Conservation (phyloP, 1,284 basidiomycete genomes). For the Apiotrichum montevideense region DNA sequence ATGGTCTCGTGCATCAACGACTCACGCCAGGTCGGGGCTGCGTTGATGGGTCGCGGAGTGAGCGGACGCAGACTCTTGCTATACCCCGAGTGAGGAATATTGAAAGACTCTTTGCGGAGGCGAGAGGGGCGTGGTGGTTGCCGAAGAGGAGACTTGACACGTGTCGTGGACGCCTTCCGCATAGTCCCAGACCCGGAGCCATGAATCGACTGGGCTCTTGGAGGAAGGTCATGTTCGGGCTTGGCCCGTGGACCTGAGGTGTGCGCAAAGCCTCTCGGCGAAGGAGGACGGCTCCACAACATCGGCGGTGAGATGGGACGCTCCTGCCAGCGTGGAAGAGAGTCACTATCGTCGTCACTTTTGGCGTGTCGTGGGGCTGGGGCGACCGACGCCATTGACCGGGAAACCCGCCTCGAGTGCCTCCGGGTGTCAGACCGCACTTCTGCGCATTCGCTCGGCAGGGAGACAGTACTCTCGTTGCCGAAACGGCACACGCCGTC, state of each 20-base stretch:
- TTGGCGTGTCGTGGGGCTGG: slow-evolving; percentile 1
- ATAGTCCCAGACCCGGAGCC: slow-evolving; percentile 2
- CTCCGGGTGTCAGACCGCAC: neutral
- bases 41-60: neutral
- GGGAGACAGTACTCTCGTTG: slow-evolving; percentile 5
- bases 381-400: slow-evolving; percentile 8
- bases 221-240: neutral
- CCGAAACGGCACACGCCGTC: neutral
- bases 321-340: slow-evolving; percentile 1
- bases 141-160: slow-evolving; percentile 1
- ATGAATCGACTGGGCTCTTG: neutral
- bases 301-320: slow-evolving; percentile 9
- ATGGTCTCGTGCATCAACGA: slow-evolving; percentile 21
- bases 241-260: too few relatives aligned
- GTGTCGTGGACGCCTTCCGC: slow-evolving; percentile 5
- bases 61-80: slow-evolving; percentile 23
- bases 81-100: slow-evolving; percentile 34
- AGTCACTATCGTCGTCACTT: neutral
- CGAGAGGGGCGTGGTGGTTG: slow-evolving; percentile 29
- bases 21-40: slow-evolving; percentile 27
- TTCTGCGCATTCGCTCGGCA: slow-evolving; percentile 1
- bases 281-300: neutral
- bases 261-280: neutral
- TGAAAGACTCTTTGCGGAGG: slow-evolving; percentile 31
- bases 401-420: slow-evolving; percentile 4